Conservation (phyloP, 1,284 basidiomycete species). For the Vanrija sp. region DNA sequence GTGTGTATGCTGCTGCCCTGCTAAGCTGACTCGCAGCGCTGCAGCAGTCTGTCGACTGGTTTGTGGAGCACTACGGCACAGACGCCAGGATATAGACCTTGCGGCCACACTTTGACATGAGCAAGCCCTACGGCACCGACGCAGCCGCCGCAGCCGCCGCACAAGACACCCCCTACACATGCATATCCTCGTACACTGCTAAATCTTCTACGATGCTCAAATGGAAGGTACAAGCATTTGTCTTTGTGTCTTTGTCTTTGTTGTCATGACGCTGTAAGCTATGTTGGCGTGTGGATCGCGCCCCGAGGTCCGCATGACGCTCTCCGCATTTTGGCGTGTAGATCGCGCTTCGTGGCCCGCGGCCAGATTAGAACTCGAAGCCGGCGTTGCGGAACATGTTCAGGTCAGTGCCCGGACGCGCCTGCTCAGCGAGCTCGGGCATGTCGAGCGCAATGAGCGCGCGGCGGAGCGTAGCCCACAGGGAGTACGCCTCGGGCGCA, state of each 20-base stretch:
- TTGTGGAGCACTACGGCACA: conserved; percentile 65
- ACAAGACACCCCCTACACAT: too few relatives aligned
- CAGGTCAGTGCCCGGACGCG: conserved; percentile 56
- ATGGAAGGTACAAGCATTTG: too few relatives aligned
- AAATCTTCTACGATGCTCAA: too few relatives aligned
- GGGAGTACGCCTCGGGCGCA: conserved; percentile 55
- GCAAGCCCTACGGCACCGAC: too few relatives aligned
- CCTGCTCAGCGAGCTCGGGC: conserved; percentile 54
- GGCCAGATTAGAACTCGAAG: conserved; percentile 66
- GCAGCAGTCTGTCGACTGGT: conserved; percentile 69
- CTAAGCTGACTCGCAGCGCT: conserved; percentile 55
- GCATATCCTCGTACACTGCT: too few relatives aligned
- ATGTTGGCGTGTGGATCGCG: too few relatives aligned
- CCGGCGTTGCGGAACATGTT: conserved; percentile 71
- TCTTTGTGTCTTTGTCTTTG: too few relatives aligned
- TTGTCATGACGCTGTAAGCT: too few relatives aligned
- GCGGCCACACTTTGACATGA: too few relatives aligned
- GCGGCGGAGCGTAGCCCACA: conserved; percentile 90
- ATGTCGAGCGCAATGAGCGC: conserved; percentile 69
- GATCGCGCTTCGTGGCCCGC: neutral
- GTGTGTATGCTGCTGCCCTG: conserved; percentile 46
- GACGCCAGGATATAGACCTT: neutral
- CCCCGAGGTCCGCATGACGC: too few relatives aligned
- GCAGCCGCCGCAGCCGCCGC: too few relatives aligned
- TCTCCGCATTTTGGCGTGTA: too few relatives aligned